Base-by-base conservation (phyloP, 805 yeast genomes). In the Ascoidea tarda region DNA sequence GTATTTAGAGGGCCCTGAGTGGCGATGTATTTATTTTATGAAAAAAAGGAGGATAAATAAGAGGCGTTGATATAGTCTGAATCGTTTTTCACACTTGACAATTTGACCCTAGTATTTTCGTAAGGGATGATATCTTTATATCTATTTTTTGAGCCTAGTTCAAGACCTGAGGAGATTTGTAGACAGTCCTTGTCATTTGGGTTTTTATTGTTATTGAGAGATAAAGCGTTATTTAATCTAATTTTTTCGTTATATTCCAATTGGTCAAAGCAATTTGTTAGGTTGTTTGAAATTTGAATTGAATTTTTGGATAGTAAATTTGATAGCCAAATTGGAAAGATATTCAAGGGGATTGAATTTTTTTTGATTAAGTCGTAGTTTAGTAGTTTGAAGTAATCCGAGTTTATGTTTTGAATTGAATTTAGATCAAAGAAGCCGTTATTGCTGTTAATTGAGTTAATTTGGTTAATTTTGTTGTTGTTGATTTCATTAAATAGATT, bases 121-220 rank as follows among this genome's bases (percentile, higher is more conserved):
- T 78, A 90, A 4, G 96, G 89, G 61, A 85, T 83, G 47, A 90
- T 86, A 64, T 90, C 95, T 60, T 86, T 84, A 70, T 90, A 90
- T 55, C 98, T 69, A 65, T 90, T 88, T 62, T 89, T 89, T 51
- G 75, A 66, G 32, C 95, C 91, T 47, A 81, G 73, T 65, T 88
- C 96, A 47, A 89, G 81, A 5, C 96, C 96, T 5, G 84, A 78
- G 44, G 82, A 77, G 38, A 86, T 75, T 33, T 71, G 63, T 28
- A 80, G 78, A 2, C 68, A 62, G 4, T 63, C 68, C 5, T 55
- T 59, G 16, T 52, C 53, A 6, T 56, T 61, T 12, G 51, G 53
- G 42, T 16, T 33, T 10, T 53, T 33, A 38, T 52, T 55, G 32
- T 59, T 33, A 28, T 48, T 49, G 14, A 14, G n/a, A 4, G 53